These are phyloP conservation scores for Epicoccum nigrum DNA, from an alignment of 2,329 filamentous ascomycete species.

Conservation along the genomic window DNA sequence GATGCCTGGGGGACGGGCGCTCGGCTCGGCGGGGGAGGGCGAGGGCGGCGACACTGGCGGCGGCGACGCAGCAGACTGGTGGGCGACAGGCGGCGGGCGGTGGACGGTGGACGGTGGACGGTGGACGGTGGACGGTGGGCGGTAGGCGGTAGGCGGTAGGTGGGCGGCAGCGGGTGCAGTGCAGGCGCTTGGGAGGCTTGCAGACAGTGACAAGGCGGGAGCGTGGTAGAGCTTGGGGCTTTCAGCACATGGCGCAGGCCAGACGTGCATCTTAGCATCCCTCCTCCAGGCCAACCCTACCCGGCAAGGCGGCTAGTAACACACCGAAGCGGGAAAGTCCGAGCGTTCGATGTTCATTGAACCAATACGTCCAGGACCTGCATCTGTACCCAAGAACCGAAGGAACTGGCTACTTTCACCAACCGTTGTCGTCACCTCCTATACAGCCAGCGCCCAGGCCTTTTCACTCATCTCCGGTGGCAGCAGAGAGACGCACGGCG, in stretches of 20 bases:
- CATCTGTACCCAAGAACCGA: conserved; percentile 12
- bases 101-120: not conserved
- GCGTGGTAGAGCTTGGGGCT: not conserved
- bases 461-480: not conserved
- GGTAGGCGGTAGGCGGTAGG: not conserved
- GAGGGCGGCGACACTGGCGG: not conserved
- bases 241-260: conserved; percentile 7
- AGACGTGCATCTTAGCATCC: conserved; percentile 1
- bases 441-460: not conserved
- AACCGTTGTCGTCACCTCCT: not conserved
- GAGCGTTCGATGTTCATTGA: conserved; percentile 14
- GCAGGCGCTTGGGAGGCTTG: too few species aligned
- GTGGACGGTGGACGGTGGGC: not conserved
- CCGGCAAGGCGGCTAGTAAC: conserved; percentile 12
- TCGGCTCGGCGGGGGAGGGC: conserved; percentile 4
- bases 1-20: conserved; percentile 7
- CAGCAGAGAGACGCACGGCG: not conserved
- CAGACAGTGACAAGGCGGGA: too few species aligned
- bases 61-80: too few species aligned
- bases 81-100: not conserved
- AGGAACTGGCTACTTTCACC: not conserved
- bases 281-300: conserved; percentile 8
- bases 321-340: conserved; percentile 12
- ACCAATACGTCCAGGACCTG: conserved; percentile 10
- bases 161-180: not conserved